Evolutionary conservation across 2,329 filamentous ascomycete genomes (phyloP).

Genomic region (Fusarium pininemorale): DNA sequence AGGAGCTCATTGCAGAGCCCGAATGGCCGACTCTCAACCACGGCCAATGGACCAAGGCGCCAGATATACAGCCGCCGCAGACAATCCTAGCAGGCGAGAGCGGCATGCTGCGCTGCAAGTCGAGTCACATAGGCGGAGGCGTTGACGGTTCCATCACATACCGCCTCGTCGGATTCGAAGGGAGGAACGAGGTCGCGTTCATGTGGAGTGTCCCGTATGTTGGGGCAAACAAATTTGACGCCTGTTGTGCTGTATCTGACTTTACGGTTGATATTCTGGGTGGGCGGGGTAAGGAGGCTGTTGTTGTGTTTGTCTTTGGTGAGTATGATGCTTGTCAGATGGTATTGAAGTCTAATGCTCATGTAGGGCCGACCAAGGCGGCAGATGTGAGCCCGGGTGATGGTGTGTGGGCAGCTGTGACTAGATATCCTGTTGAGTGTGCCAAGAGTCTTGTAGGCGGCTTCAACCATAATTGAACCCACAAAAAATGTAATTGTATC

Average conservation of each 20-base stretch:
- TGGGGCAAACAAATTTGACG: slow-evolving; percentile 3
- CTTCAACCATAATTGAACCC: neutral
- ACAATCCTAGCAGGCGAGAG: neutral
- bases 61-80: neutral
- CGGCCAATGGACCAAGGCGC: neutral
- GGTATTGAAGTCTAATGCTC: neutral
- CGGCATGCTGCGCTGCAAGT: neutral
- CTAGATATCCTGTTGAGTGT: neutral
- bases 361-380: neutral
- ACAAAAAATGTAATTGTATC: too few species aligned
- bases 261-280: neutral
- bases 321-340: neutral
- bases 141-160: neutral
- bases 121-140: neutral
- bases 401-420: neutral
- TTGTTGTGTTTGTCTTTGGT: slow-evolving; percentile 14
- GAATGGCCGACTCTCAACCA: neutral
- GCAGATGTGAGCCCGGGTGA: neutral
- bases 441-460: neutral
- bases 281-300: slow-evolving; percentile 1
- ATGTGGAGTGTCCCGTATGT: slow-evolving; percentile 6
- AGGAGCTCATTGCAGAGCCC: neutral
- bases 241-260: neutral
- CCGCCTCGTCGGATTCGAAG: neutral
- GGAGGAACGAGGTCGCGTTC: neutral